Evolutionary conservation across 2,329 filamentous ascomycete species (phyloP).

Genomic region (Pyricularia sp.): DNA sequence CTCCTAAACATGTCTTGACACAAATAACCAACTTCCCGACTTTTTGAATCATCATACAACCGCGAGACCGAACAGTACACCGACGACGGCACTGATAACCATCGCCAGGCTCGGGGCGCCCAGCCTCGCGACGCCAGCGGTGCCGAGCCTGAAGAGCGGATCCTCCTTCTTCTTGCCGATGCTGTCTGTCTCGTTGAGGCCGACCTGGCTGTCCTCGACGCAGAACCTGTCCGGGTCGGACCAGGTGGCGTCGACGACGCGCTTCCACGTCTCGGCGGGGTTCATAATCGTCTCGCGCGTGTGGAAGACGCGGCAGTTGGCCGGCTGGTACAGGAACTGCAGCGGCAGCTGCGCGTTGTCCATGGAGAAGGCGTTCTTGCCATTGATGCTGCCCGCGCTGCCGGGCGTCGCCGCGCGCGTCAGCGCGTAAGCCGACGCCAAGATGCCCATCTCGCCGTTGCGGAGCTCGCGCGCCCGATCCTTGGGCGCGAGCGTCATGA

Average conservation of each 20-base stretch:
- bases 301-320: slow-evolving; percentile 53
- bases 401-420: slow-evolving; percentile 15
- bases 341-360: slow-evolving; percentile 28
- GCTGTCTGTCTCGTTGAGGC: slow-evolving; percentile 9
- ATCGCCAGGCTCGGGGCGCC: not conserved
- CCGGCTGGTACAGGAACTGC: slow-evolving; percentile 52
- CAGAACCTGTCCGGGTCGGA: slow-evolving; percentile 19
- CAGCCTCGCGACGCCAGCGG: not conserved
- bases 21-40: not conserved
- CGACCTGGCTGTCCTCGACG: slow-evolving; percentile 20
- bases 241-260: slow-evolving; percentile 26
- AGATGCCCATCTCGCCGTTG: slow-evolving; percentile 6
- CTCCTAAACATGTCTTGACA: not conserved
- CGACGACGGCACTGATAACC: not conserved
- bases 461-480: slow-evolving; percentile 15
- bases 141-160: slow-evolving; percentile 3
- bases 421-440: slow-evolving; percentile 24
- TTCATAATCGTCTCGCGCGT: slow-evolving; percentile 36
- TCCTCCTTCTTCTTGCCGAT: not conserved
- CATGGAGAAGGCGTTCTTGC: slow-evolving; percentile 24
- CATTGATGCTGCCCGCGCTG: slow-evolving; percentile 20
- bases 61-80: not conserved
- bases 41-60: not conserved
- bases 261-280: slow-evolving; percentile 30
- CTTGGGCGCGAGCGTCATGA: slow-evolving; percentile 15